Percentiles rank a stretch among this genome's conserved stretches.
These are phyloP conservation scores for Paecilomyces formosus DNA, from an alignment of 2,329 filamentous ascomycete species.

Conservation along the genomic window DNA sequence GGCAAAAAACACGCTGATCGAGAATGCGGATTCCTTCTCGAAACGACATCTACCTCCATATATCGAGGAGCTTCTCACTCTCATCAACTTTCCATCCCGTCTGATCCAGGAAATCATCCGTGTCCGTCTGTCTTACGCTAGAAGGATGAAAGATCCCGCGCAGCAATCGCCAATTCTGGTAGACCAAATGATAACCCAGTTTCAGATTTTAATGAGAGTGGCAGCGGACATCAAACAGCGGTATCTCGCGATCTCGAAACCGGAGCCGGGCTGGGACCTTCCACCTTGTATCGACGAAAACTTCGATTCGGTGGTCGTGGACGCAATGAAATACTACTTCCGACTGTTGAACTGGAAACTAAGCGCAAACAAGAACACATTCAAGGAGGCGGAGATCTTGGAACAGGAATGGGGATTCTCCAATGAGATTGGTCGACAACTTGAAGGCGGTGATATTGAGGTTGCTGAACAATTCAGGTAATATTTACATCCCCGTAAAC, in stretches of 20 bases:
- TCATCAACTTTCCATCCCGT: constrained; percentile 95
- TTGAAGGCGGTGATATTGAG: constrained; percentile 92
- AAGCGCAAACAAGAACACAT: constrained; percentile 95
- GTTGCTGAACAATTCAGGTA: constrained; percentile 93
- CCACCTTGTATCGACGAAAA: constrained; percentile 95
- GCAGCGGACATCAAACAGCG: constrained; percentile 89
- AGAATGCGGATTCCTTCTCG: constrained; percentile 75
- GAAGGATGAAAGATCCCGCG: constrained; percentile 89
- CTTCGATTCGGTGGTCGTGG: constrained; percentile 84
- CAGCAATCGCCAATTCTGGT: constrained; percentile 90
- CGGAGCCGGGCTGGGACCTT: constrained; percentile 88
- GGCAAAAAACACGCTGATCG: constrained; percentile 83
- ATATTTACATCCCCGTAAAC: constrained; percentile 1
- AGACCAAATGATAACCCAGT: constrained; percentile 96
- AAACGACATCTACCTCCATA: constrained; percentile 90
- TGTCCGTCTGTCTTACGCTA: constrained; percentile 82
- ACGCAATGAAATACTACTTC: constrained; percentile 96
- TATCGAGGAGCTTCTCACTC: constrained; percentile 87
- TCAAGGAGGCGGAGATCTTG: constrained; percentile 95
- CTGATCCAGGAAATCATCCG: constrained; percentile 95
- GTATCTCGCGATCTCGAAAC: constrained; percentile 73
- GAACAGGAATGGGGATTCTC: constrained; percentile 98
- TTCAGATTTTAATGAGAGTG: constrained; percentile 84
- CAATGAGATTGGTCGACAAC: constrained; percentile 81
- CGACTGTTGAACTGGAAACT: constrained; percentile 98